Percentiles rank a stretch among this genome's conserved stretches.
phyloP scores from a whole-genome alignment of 176 grass and related monocot species.

The Hordeum marinum region DNA sequence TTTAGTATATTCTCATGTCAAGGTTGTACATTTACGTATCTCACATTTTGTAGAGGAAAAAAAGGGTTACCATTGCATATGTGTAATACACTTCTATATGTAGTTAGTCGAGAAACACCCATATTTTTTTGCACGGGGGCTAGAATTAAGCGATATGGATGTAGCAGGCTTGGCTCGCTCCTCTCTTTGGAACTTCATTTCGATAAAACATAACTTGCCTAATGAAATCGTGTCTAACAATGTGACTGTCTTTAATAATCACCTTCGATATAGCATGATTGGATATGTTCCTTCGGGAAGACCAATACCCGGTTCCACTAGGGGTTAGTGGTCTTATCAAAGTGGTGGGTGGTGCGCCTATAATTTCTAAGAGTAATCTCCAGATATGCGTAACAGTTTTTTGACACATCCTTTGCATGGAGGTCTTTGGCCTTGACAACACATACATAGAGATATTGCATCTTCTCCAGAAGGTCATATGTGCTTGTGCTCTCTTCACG shows the following conservation, averaged over 20 bases:
- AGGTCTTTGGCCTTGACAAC: neutral
- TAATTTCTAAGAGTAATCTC: slow-evolving; percentile 51
- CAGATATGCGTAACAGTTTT: too few species aligned
- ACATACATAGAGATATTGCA: slow-evolving; percentile 57
- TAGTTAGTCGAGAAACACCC: too few species aligned
- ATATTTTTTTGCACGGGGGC: too few species aligned
- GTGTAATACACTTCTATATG: too few species aligned
- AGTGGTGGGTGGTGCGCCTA: slow-evolving; percentile 44
- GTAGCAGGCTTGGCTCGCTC: too few species aligned
- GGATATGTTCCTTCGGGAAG: slow-evolving; percentile 52
- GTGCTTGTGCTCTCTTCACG: too few species aligned
- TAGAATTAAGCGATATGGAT: too few species aligned
- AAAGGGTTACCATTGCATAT: neutral
- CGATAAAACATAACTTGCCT: too few species aligned
- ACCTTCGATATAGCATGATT: slow-evolving; percentile 24
- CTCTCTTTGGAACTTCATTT: too few species aligned
- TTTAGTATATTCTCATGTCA: too few species aligned
- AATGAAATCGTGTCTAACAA: too few species aligned
- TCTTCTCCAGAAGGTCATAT: slow-evolving; percentile 53
- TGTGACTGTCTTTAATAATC: too few species aligned
- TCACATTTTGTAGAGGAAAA: neutral
- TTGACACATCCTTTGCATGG: neutral
- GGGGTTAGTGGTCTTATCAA: slow-evolving; percentile 45
- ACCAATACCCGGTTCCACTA: slow-evolving; percentile 61
- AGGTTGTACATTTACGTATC: neutral